Evolutionary conservation across 2,329 filamentous ascomycete species (phyloP).

Genomic region (Cyphellophora attinorum): DNA sequence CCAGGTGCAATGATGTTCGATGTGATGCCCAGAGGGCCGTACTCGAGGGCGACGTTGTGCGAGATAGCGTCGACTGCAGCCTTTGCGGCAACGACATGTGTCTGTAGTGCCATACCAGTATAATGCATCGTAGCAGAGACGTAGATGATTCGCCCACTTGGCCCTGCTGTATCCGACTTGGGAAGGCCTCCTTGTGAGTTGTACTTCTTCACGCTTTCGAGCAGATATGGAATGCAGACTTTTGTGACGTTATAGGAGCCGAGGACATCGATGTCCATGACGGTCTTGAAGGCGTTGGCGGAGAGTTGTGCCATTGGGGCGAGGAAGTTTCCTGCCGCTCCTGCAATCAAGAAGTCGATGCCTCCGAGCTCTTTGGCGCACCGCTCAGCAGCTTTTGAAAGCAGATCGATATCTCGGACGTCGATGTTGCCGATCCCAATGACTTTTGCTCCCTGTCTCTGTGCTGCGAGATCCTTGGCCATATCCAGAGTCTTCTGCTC

Average conservation of each 20-base stretch:
- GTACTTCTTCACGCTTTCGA: conserved; percentile 60
- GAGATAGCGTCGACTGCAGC: conserved; percentile 81
- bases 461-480: conserved; percentile 73
- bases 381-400: conserved; percentile 65
- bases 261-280: conserved; percentile 92
- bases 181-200: conserved; percentile 48
- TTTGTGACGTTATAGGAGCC: conserved; percentile 94
- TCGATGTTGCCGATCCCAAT: conserved; percentile 68
- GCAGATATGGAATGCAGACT: conserved; percentile 73
- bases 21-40: conserved; percentile 76
- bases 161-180: conserved; percentile 34
- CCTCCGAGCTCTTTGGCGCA: conserved; percentile 75
- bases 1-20: conserved; percentile 86
- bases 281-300: conserved; percentile 83
- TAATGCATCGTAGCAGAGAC: conserved; percentile 89
- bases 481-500: conserved; percentile 74
- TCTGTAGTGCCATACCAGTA: conserved; percentile 72
- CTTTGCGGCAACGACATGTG: conserved; percentile 87
- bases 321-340: conserved; percentile 92
- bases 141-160: conserved; percentile 78
- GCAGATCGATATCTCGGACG: conserved; percentile 61
- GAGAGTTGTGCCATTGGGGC: conserved; percentile 73
- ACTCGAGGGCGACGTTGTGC: conserved; percentile 72
- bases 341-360: conserved; percentile 90
- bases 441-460: conserved; percentile 69